Conservation (phyloP, 164 flowering plant species). For the Nymphaea colorata region DNA sequence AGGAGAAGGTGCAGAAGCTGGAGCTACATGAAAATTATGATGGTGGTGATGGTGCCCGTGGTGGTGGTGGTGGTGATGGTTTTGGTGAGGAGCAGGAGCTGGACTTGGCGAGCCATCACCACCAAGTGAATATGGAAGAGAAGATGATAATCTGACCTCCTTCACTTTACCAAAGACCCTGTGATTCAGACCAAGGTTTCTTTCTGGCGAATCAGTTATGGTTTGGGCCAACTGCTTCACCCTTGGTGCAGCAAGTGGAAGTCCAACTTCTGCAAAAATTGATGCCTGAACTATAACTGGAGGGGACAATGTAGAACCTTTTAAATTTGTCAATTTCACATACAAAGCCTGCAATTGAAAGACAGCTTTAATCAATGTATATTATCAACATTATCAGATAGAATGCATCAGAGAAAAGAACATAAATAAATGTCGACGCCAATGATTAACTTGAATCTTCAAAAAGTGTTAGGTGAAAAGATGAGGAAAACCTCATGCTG, state of each 20-base stretch:
- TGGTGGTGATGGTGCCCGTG: slow-evolving; percentile 16
- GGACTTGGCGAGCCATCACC: slow-evolving; percentile 18
- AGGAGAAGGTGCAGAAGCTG: slow-evolving; percentile 23
- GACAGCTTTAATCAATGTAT: background rate
- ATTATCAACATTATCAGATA: background rate
- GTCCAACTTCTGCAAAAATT: slow-evolving; percentile 47
- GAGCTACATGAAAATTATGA: slow-evolving; percentile 1
- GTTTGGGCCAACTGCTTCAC: slow-evolving; percentile 78
- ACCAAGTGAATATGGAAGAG: slow-evolving; percentile 40
- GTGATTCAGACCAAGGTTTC: slow-evolving; percentile 76
- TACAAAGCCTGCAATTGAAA: slow-evolving; percentile 60
- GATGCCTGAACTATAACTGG: slow-evolving; percentile 65
- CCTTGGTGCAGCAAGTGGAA: slow-evolving; percentile 41
- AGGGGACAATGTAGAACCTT: slow-evolving; percentile 66
- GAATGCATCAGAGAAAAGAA: no score
- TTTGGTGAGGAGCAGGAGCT: slow-evolving; percentile 34
- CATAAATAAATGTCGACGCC: background rate
- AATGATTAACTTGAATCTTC: no score
- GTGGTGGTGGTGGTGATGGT: slow-evolving; percentile 30
- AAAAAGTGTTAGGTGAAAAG: background rate
- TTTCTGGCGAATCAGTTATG: slow-evolving; percentile 50
- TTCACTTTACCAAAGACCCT: slow-evolving; percentile 78
- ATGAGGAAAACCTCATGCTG: slow-evolving; percentile 46
- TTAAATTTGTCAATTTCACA: slow-evolving; percentile 49
- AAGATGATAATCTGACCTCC: slow-evolving; percentile 66